phyloP scores from a whole-genome alignment of 2,329 filamentous ascomycete genomes.

The Aspergillus pseudonomiae region DNA sequence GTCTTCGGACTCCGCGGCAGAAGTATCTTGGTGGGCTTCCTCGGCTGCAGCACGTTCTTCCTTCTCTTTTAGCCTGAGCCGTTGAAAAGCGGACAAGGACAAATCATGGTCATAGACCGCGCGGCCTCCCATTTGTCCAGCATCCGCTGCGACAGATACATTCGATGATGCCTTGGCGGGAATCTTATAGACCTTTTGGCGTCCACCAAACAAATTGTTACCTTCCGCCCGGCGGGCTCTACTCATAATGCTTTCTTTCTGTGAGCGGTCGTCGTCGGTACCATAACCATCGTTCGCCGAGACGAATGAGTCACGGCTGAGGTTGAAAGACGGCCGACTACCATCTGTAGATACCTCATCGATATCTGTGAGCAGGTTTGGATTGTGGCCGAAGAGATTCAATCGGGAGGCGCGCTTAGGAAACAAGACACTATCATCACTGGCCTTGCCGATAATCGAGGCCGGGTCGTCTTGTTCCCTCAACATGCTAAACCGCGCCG shows the following conservation, averaged over 20 bases:
- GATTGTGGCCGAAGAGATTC: constrained; percentile 68
- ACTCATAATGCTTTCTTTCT: constrained; percentile 75
- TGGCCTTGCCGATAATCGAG: constrained; percentile 88
- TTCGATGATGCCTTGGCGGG: constrained; percentile 49
- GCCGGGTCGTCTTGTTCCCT: constrained; percentile 90
- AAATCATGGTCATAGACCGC: constrained; percentile 87
- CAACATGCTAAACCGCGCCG: constrained; percentile 94
- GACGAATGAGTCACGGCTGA: constrained; percentile 66
- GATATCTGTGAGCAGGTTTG: constrained; percentile 73
- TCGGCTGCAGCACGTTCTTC: constrained; percentile 50
- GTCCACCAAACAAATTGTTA: constrained; percentile 90
- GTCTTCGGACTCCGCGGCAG: constrained; percentile 46
- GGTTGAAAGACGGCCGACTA: constrained; percentile 59
- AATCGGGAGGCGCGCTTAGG: constrained; percentile 80
- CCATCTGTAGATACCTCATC: constrained; percentile 81
- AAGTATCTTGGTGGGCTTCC: constrained; percentile 40
- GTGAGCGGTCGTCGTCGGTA: constrained; percentile 66
- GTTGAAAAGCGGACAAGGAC: constrained; percentile 79
- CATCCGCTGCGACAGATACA: constrained; percentile 34
- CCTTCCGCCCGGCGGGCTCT: constrained; percentile 81
- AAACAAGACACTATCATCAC: constrained; percentile 88
- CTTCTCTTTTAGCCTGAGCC: constrained; percentile 61
- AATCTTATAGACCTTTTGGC: constrained; percentile 94
- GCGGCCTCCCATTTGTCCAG: constrained; percentile 60
- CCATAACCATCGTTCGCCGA: constrained; percentile 62